Base-by-base conservation (phyloP, 495 filamentous ascomycete species). In the Lophiostoma macrostomum region DNA sequence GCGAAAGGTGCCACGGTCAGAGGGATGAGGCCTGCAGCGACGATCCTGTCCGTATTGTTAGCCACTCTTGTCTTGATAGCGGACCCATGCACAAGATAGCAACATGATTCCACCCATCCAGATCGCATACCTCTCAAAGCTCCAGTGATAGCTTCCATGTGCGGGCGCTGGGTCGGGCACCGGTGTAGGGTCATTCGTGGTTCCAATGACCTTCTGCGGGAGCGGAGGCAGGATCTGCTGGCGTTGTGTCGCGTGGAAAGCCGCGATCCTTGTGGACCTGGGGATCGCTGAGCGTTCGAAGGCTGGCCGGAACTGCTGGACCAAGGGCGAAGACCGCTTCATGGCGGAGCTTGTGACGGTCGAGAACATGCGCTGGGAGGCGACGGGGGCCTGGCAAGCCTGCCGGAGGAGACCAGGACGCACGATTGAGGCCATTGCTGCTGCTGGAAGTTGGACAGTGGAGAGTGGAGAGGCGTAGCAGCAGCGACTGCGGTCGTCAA, bases 121-220 rank as follows among this genome's bases (percentile, higher is more conserved):
- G n/a, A n/a, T n/a, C n/a, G n/a, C n/a, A n/a, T 68, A 85, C 84
- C 93, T 84, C 78, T 98, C 93, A 67, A 96, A 95, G 56, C 86
- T 83, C 93, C 93, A 98, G 78, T 98, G 93, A 78, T 97, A 97
- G 70, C 87, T 91, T 46, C 93, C 94, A 71, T 97, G 84, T 18
- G 79, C 74, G 13, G 90, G 82, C 45, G 78, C 81, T 31, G 86
- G 60, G 8, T 76, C 59, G 22, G 88, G 90, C n/a, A 96, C 67
- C 22, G 80, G 81, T 37, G 80, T 85, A 46, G 93, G 77, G 68
- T 97, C 93, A 73, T 98, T 98, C 61, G 86, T 87, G 3, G 64
- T 65, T 23, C 69, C 69, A 23, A 61, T 13, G 32, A 71, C 61
- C 67, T 65, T 52, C 70, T 72, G 74, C 16, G 74, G 74, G 22